phyloP scores from a whole-genome alignment of 225 moss, liverwort and hornwort species.

The Lunularia cruciata region DNA sequence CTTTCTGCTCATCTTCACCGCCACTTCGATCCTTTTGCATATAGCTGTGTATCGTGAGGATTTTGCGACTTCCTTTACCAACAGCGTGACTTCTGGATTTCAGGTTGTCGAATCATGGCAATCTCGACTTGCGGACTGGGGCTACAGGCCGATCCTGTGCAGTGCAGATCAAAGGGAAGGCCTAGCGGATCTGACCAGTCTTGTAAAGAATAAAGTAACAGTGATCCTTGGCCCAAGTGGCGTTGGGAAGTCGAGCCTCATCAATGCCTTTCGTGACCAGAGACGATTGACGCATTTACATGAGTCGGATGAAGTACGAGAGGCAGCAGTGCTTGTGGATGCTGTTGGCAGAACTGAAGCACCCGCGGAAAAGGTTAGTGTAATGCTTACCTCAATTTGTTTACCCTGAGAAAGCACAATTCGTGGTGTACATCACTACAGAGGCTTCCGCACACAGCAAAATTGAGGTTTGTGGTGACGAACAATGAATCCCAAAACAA shows the following conservation, averaged over 20 bases:
- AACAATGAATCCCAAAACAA: too few relatives aligned
- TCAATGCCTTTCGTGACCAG: slow-evolving; percentile 79
- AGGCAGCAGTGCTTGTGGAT: slow-evolving; percentile 39
- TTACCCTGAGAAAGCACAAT: not conserved
- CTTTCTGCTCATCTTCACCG: not conserved
- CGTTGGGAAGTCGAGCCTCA: slow-evolving; percentile 96
- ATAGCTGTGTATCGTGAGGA: not conserved
- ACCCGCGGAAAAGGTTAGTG: slow-evolving; percentile 19
- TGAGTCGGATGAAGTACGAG: slow-evolving; percentile 59
- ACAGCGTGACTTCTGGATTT: not conserved
- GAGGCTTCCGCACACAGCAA: too few relatives aligned
- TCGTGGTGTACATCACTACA: too few relatives aligned
- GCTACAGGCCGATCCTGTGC: slow-evolving; percentile 71
- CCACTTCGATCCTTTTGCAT: not conserved
- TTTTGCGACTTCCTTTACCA: not conserved
- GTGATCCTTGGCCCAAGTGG: slow-evolving; percentile 97
- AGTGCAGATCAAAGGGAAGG: slow-evolving; percentile 72
- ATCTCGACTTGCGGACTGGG: slow-evolving; percentile 78
- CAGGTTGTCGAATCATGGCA: slow-evolving; percentile 73
- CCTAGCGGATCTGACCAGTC: slow-evolving; percentile 58
- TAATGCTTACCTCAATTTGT: not conserved
- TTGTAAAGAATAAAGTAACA: slow-evolving; percentile 61
- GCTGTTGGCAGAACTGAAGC: slow-evolving; percentile 36
- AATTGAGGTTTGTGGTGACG: too few relatives aligned
- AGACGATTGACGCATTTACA: slow-evolving; percentile 67